Base-by-base conservation (phyloP, 176 grass and related monocot genomes). In the Lolium perenne region DNA sequence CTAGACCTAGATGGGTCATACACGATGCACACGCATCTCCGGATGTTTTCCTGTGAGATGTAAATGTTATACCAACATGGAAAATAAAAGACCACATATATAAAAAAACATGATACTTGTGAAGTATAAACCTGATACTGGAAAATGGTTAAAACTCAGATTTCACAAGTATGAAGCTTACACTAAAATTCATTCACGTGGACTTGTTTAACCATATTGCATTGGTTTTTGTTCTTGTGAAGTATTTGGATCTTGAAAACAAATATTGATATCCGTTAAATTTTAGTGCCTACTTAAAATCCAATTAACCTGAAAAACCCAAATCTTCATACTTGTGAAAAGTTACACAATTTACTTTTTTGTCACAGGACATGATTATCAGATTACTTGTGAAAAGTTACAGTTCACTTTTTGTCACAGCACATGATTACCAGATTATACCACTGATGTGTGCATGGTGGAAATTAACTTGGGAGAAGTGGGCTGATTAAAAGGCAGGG, bases 1-100 rank as follows among this genome's bases (percentile, higher is more conserved):
- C 88, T 94, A 53, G 94, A 95, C 71, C 87, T 96, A 86, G 97
- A 98, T 64, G 97, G 97, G 43, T 98, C 92, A 87, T 98, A 98
- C 81, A 98, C 89, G 2, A 98, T 98, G 87, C 97, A 98, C 48
- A 98, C 94, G 17, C 97, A 98, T 88, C 97, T 92, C 84, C 92
- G 78, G 85, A 98, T 98, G 86, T 92, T 97, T 73, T 97, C 92
- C 92, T 97, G 88, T 21, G 85, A 69, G 51, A 89, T 47, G 65
- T 56, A 86, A 53, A 77, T 61, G 53, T 68, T 18, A 84, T 77
- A 58, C 67, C 25, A 62, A 16, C 61, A 84, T 75, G 20, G 15
- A 74, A n/a, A 71, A 65, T 23, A 64, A 4, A 7, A 57, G 22
- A 76, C 11, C 49, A 70, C 20, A 50, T 51, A 76, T 8, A 68